Evolutionary conservation across 2,329 filamentous ascomycete species (phyloP).

Genomic region (Alternaria metachromatica): DNA sequence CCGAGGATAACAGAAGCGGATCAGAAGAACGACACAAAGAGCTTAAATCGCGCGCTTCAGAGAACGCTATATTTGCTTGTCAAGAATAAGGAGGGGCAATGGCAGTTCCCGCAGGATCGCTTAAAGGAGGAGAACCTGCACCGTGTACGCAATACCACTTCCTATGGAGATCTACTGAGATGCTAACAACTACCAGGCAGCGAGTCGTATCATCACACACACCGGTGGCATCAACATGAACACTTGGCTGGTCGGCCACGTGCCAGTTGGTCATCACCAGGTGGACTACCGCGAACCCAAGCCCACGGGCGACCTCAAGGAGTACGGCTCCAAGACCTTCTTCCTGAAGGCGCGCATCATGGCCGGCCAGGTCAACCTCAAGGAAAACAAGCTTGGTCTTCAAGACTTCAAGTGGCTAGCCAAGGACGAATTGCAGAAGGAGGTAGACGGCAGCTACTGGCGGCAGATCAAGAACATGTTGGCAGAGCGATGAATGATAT

Average conservation of each 20-base stretch:
- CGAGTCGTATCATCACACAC: conserved; percentile 77
- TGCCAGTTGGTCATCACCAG: conserved; percentile 82
- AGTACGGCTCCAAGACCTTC: conserved; percentile 82
- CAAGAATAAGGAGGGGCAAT: conserved; percentile 71
- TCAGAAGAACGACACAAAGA: conserved; percentile 72
- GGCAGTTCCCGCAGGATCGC: conserved; percentile 81
- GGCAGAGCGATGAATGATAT: conserved; percentile 67
- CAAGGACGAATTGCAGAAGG: conserved; percentile 80
- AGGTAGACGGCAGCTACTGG: conserved; percentile 74
- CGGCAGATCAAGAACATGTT: conserved; percentile 81
- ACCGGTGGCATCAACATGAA: conserved; percentile 95
- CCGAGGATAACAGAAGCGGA: conserved; percentile 81
- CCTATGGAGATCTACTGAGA: not conserved
- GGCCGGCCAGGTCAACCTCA: conserved; percentile 89
- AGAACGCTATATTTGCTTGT: conserved; percentile 89
- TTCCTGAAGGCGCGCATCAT: conserved; percentile 97
- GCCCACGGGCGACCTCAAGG: conserved; percentile 37
- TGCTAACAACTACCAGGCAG: conserved; percentile 66
- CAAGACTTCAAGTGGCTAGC: conserved; percentile 91
- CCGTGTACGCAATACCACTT: conserved; percentile 66
- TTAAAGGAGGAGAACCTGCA: conserved; percentile 80
- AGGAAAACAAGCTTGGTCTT: conserved; percentile 73
- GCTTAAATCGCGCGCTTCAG: conserved; percentile 80
- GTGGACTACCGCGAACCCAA: conserved; percentile 57
- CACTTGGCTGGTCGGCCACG: conserved; percentile 94